phyloP scores from a whole-genome alignment of 2,329 filamentous ascomycete genomes.

The Aurifilum marmelostoma region DNA sequence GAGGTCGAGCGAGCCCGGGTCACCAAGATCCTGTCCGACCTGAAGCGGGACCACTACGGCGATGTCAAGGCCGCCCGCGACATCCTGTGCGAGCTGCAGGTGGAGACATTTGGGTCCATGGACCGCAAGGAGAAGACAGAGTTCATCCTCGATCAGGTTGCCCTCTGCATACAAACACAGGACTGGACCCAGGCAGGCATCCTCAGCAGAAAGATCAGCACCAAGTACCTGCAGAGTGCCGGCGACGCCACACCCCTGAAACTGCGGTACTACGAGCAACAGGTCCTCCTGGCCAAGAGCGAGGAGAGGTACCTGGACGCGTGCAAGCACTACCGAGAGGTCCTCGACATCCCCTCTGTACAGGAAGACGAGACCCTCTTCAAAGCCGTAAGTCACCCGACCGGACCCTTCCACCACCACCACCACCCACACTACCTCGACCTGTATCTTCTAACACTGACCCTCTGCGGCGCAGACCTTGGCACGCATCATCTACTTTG shows the following conservation, averaged over 20 bases:
- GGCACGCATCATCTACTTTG: conserved; percentile 95
- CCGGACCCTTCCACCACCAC: neutral
- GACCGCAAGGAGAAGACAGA: conserved; percentile 96
- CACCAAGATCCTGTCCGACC: conserved; percentile 92
- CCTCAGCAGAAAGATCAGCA: conserved; percentile 95
- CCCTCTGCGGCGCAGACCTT: conserved; percentile 62
- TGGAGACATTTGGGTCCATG: conserved; percentile 99
- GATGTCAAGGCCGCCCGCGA: conserved; percentile 89
- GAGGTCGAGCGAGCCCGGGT: conserved; percentile 97
- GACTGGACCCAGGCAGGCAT: conserved; percentile 98
- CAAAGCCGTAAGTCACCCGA: conserved; percentile 21
- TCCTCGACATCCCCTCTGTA: conserved; percentile 93
- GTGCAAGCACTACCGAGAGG: conserved; percentile 97
- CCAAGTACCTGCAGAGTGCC: conserved; percentile 85
- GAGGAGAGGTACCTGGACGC: conserved; percentile 96
- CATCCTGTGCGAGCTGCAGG: conserved; percentile 94
- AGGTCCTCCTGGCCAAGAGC: conserved; percentile 93
- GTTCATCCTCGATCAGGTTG: conserved; percentile 94
- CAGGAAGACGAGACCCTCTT: conserved; percentile 73
- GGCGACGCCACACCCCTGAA: conserved; percentile 95
- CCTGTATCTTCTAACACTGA: neutral
- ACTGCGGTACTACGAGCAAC: conserved; percentile 93
- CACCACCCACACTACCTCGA: too few species aligned
- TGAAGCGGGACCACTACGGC: conserved; percentile 88
- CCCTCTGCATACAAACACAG: conserved; percentile 89